Evolutionary conservation across 164 flowering plant species (phyloP).

Genomic region (Aristolochia californica): DNA sequence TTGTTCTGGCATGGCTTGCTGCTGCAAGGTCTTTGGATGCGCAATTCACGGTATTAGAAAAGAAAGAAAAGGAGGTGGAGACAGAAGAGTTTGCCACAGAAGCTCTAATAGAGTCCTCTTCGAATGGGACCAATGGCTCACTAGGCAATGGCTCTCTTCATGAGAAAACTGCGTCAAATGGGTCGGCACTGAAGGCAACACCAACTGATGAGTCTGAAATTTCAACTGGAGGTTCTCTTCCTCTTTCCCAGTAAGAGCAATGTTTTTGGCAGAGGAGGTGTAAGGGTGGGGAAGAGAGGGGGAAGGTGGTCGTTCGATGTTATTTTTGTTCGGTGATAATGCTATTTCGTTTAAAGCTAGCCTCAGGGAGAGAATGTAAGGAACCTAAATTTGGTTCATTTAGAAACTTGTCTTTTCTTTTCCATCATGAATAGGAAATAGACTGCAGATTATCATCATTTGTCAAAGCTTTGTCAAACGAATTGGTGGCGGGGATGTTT

Average conservation of each 20-base stretch:
- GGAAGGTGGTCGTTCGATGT: too few species aligned
- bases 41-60: conserved; percentile 7
- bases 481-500: too few species aligned
- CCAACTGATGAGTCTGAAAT: conserved; percentile 4
- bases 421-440: too few species aligned
- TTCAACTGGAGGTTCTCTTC: background rate
- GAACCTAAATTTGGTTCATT: too few species aligned
- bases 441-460: too few species aligned
- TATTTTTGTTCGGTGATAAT: too few species aligned
- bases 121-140: conserved; percentile 1
- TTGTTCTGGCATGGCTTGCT: conserved; percentile 81
- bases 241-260: background rate
- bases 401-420: too few species aligned
- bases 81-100: background rate
- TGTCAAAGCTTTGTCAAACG: too few species aligned
- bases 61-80: conserved; percentile 8
- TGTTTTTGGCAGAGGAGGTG: background rate
- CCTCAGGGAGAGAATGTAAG: too few species aligned
- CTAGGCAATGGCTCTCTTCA: too few species aligned
- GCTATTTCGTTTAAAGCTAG: too few species aligned
- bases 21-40: conserved; percentile 84
- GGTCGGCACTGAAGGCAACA: background rate
- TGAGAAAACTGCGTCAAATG: conserved; percentile 3
- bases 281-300: too few species aligned
- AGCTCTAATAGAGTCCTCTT: background rate